phyloP scores from a whole-genome alignment of 257 asterid genomes.

The Nicotiana sylvestris region DNA sequence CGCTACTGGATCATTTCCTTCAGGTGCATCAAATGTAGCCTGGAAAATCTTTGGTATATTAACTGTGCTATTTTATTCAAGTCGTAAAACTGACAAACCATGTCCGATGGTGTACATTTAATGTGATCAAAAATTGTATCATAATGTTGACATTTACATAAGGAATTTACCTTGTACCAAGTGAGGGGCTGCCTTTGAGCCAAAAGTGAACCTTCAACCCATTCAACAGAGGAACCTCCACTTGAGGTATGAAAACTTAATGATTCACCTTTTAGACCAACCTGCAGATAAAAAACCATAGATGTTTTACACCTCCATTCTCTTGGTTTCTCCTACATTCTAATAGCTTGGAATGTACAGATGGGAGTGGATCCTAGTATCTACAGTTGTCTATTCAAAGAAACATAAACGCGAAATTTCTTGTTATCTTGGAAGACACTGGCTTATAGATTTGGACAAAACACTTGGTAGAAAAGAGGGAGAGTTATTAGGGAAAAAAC shows the following conservation, averaged over 20 bases:
- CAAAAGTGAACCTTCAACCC: slow-evolving; percentile 52
- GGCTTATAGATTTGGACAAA: background rate
- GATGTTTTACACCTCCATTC: background rate
- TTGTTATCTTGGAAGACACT: background rate
- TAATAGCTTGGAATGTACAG: too few relatives aligned
- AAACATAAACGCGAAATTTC: background rate
- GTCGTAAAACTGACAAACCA: background rate
- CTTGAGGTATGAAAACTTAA: slow-evolving; percentile 38
- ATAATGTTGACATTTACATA: background rate
- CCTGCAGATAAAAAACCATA: slow-evolving; percentile 27
- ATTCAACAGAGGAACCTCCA: slow-evolving; percentile 71
- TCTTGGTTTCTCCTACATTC: too few relatives aligned
- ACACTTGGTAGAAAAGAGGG: background rate
- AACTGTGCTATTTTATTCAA: too few relatives aligned
- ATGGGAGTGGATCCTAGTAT: too few relatives aligned
- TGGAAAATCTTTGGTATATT: slow-evolving; percentile 10
- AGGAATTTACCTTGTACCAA: slow-evolving; percentile 75
- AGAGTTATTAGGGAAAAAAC: slow-evolving; percentile 19
- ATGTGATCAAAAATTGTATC: background rate
- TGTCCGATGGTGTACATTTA: background rate
- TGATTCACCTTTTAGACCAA: slow-evolving; percentile 73
- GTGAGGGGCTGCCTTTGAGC: slow-evolving; percentile 77
- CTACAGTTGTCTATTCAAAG: background rate
- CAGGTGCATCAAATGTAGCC: slow-evolving; percentile 69
- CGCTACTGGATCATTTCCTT: slow-evolving; percentile 71